Percentiles rank a stretch among this genome's conserved stretches.
Conservation (phyloP, 2,329 filamentous ascomycete species). For the Xylariaceae sp. region DNA sequence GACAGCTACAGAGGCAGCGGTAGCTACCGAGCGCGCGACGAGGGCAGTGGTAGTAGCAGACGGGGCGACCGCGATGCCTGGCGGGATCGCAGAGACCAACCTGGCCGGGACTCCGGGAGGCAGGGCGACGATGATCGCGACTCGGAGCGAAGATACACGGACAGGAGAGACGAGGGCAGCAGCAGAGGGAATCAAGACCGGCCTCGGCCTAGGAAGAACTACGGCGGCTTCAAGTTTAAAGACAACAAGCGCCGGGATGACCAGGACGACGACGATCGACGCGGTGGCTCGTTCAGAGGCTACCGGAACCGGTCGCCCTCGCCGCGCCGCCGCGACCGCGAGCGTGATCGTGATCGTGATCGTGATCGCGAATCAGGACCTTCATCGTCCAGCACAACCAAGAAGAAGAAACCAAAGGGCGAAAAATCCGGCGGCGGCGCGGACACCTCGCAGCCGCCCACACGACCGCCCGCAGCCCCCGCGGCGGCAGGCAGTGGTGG, state of each 20-base stretch:
- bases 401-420: conserved; percentile 30
- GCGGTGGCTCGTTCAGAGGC: conserved; percentile 52
- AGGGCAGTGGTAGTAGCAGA: conserved; percentile 8
- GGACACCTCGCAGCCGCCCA: conserved; percentile 40
- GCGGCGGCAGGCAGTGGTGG: conserved; percentile 27
- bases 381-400: conserved; percentile 17
- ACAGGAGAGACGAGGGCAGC: conserved; percentile 2
- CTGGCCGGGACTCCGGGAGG: conserved; percentile 8
- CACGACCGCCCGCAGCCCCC: conserved; percentile 35
- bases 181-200: conserved; percentile 26
- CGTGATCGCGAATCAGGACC: conserved; percentile 33
- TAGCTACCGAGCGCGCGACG: conserved; percentile 24
- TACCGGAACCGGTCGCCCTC: conserved; percentile 50
- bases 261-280: conserved; percentile 44
- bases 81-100: conserved; percentile 11
- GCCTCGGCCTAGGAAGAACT: conserved; percentile 37
- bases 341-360: conserved; percentile 42
- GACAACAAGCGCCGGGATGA: conserved; percentile 56
- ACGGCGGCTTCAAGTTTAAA: conserved; percentile 62
- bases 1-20: conserved; percentile 24
- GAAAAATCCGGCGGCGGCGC: conserved; percentile 31
- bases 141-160: conserved; percentile 9
- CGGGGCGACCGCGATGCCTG: conserved; percentile 4
- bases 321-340: conserved; percentile 40
- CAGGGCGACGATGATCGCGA: conserved; percentile 9